Evolutionary conservation across 2,329 filamentous ascomycete genomes (phyloP), one percentile per base, ranked within the genome.

Genomic region (Aspergillus pseudotamarii): DNA sequence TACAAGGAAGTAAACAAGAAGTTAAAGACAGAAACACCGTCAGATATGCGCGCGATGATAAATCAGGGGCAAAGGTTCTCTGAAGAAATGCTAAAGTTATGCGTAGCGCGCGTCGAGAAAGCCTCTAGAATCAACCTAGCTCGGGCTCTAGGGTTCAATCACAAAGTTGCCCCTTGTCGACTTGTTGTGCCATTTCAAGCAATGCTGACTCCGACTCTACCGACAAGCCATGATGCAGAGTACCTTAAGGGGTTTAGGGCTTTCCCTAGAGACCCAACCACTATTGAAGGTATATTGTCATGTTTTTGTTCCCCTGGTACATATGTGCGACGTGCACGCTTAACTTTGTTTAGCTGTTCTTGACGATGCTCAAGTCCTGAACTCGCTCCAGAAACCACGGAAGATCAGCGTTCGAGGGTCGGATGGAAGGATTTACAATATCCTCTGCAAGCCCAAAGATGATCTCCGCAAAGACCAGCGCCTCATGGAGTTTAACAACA

Each of bases 401-500:
- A 95, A 94, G 69, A 87, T 99, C 60, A 95, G 89, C 19, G 91
- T 95, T 8, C 87, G 92, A 60, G 95, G 94, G 0, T 94, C 92
- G 0, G 93, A 99, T 77, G 95, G 96, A 9, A 91, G 90, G 63
- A 85, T 86, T 21, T 99, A 99, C 76, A 92, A 92, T 67, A 86
- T 99, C 9, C 85, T 99, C 61, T 96, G 96, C 82, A 99, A 99
- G 74, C 96, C 95, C 10, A 98, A 98, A 77, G 95, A 99, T 75
- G 96, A 99, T 76, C 86, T 99, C 28, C 91, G 95, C 57, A 99
- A 96, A 69, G 96, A 99, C 72, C 94, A 98, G 77, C 92, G 95
- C 58, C 88, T 99, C 23, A 99, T 99, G 94, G 96, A 99, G 75
- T 99, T 99, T 83, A 99, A 98, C 76, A 89, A 91, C 53, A 95